phyloP scores from a whole-genome alignment of 805 yeast genomes.

The Candida tibetensis region DNA sequence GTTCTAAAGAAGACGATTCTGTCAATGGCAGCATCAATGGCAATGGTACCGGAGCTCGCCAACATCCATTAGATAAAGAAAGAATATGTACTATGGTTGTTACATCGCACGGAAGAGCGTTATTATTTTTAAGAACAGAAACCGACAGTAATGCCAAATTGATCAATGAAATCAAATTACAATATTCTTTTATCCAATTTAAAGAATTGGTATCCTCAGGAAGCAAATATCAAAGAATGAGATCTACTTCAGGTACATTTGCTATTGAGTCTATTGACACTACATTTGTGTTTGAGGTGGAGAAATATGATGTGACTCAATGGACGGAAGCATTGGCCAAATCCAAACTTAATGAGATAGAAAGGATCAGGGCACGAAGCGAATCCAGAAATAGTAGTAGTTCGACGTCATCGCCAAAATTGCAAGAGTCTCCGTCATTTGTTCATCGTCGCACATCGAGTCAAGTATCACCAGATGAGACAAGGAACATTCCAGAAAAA shows the following conservation, averaged over 20 bases:
- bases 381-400: neutral
- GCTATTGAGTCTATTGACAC: conserved; percentile 55
- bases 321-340: conserved; percentile 58
- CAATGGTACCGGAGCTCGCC: neutral
- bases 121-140: conserved; percentile 49
- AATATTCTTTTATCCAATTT: conserved; percentile 50
- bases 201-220: conserved; percentile 54
- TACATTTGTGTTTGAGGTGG: conserved; percentile 57
- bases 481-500: neutral
- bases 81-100: conserved; percentile 52
- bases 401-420: conserved; percentile 17
- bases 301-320: conserved; percentile 45
- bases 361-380: conserved; percentile 12
- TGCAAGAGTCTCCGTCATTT: conserved; percentile 23
- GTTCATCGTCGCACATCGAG: conserved; percentile 7
- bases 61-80: conserved; percentile 31
- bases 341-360: conserved; percentile 22
- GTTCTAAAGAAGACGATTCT: neutral
- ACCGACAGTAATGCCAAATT: conserved; percentile 41
- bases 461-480: neutral
- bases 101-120: conserved; percentile 62
- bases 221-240: conserved; percentile 26
- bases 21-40: neutral
- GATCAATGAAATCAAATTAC: conserved; percentile 52
- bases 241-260: conserved; percentile 47